Evolutionary conservation across 2,329 filamentous ascomycete genomes (phyloP), one percentile per base, ranked within the genome.

Genomic region (Colletotrichum liaoningense): DNA sequence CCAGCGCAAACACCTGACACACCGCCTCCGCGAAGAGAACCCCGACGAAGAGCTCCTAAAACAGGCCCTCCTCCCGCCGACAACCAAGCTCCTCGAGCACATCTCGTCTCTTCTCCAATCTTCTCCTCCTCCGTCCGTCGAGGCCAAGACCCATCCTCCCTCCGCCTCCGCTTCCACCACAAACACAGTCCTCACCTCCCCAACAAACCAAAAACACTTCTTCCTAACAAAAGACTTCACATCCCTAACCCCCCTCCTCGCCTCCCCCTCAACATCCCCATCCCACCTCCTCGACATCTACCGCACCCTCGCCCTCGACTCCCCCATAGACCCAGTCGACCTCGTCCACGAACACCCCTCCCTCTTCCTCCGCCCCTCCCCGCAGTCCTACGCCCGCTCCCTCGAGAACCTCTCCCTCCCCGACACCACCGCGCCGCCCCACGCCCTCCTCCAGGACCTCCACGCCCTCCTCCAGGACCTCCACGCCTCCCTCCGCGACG

Each of bases 1-100:
- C 62, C 94, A 98, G 79, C 91, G 89, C 77, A 88, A 90, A 59
- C 94, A 96, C 79, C 77, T 81, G 22, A 80, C 80, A 35, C 77
- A 80, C 6, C 79, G 84, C 30, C 77, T 84, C 54, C 75, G 76
- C 54, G 69, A 70, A 22, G 62, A 76, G 28, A 59, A 68, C 16
- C 59, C 69, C 14, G 62, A 76, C 28, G 66, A 73, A 2, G 56
- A 60, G 7, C 49, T 68, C 22, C 62, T 78, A 46, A 60, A 63
- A 11, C 54, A 69, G 22, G 58, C 64, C 16, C 58, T 77, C 46
- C 57, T 77, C 24, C 62, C 67, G 6, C 74, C 75, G 14, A 60
- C 56, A 26, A 62, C 30, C 46, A 56, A 22, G 11, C 67, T 77
- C 52, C 67, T 76, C 14, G 6, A 42, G 8, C 46, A 56, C 42